phyloP scores from a whole-genome alignment of 176 grass and related monocot species.

The Canna indica region DNA sequence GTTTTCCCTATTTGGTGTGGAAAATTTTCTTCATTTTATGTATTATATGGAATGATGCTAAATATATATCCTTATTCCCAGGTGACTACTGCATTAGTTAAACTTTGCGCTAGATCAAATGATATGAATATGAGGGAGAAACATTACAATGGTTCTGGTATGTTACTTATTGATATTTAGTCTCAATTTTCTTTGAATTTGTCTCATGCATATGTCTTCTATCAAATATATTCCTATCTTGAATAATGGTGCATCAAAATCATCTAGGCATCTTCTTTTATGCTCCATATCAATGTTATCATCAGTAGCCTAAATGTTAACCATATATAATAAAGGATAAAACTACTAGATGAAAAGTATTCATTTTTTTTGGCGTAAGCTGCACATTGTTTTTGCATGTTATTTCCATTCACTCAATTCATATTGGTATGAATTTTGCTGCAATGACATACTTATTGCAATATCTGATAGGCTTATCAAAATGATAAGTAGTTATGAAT shows the following conservation, averaged over 20 bases:
- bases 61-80: background rate
- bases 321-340: too few species aligned
- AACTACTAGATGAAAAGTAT: too few species aligned
- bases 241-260: background rate
- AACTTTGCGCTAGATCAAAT: constrained; percentile 6
- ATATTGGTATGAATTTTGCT: too few species aligned
- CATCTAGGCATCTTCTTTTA: background rate
- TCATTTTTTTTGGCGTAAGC: too few species aligned
- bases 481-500: too few species aligned
- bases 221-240: background rate
- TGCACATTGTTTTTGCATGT: too few species aligned
- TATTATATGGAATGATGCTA: background rate
- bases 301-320: background rate
- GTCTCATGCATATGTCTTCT: background rate
- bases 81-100: constrained; percentile 15
- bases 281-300: background rate
- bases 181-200: background rate
- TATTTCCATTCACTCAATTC: too few species aligned
- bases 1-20: background rate
- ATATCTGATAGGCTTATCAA: too few species aligned
- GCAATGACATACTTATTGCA: too few species aligned
- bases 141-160: background rate
- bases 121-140: background rate
- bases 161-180: background rate
- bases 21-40: background rate